A percentile compares a stretch with the other conserved stretches of the same genome.
phyloP scores from a whole-genome alignment of 306 rosid species.

The Prunus padus region DNA sequence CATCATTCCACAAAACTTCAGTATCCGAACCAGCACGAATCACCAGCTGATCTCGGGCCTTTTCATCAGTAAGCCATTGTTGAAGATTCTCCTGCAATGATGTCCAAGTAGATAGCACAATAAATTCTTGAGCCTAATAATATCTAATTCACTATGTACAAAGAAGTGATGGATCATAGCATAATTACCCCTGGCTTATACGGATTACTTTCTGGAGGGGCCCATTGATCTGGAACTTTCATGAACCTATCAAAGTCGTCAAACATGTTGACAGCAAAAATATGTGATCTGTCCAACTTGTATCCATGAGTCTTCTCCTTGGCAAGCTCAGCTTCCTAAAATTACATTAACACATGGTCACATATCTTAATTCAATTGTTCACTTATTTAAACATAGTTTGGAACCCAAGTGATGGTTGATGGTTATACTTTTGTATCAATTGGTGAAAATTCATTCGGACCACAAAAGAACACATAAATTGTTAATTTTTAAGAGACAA shows the following conservation, averaged over 20 bases:
- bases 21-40: slow-evolving; percentile 87
- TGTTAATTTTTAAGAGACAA: neutral
- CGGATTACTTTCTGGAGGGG: slow-evolving; percentile 66
- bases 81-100: slow-evolving; percentile 79
- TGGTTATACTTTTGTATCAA: neutral
- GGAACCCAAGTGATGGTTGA: neutral
- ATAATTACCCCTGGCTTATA: slow-evolving; percentile 68
- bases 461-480: neutral
- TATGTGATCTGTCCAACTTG: slow-evolving; percentile 74
- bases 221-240: slow-evolving; percentile 91
- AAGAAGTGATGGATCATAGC: neutral
- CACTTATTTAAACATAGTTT: neutral
- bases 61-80: slow-evolving; percentile 86
- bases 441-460: neutral
- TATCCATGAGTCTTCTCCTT: slow-evolving; percentile 87
- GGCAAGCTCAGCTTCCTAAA: slow-evolving; percentile 92
- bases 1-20: slow-evolving; percentile 92
- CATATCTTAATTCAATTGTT: neutral
- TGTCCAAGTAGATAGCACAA: neutral
- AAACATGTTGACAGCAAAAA: slow-evolving; percentile 76
- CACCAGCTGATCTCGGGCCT: slow-evolving; percentile 91
- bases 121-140: neutral
- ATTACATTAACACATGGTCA: neutral
- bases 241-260: slow-evolving; percentile 73
- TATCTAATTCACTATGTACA: neutral